Evolutionary conservation across 1,139 yeast species (phyloP).

Genomic region (Saccharomyces hybrid): DNA sequence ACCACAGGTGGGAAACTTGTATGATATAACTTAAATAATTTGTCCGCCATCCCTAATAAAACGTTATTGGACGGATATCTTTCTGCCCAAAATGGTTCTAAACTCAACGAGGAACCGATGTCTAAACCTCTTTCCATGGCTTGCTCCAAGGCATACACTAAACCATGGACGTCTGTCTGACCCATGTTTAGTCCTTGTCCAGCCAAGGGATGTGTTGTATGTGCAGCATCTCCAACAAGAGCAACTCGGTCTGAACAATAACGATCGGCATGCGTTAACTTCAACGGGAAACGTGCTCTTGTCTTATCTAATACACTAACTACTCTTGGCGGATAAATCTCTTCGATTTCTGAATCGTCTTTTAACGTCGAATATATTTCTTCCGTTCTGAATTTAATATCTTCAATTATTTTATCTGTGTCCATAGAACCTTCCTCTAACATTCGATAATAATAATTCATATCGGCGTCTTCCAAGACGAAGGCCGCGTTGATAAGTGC

Average conservation of each 20-base stretch:
- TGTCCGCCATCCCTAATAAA: conserved; percentile 82
- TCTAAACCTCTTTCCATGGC: conserved; percentile 78
- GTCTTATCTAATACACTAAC: conserved; percentile 51
- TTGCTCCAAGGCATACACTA: conserved; percentile 59
- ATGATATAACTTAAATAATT: conserved; percentile 79
- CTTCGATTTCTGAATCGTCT: conserved; percentile 41
- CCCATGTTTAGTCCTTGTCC: conserved; percentile 99
- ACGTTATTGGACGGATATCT: conserved; percentile 75
- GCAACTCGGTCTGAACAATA: conserved; percentile 82
- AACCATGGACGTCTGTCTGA: conserved; percentile 78
- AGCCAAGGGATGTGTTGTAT: conserved; percentile 92
- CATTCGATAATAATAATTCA: conserved; percentile 61
- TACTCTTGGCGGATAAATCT: conserved; percentile 60
- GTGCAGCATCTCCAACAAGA: conserved; percentile 95
- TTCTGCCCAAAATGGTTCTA: conserved; percentile 79
- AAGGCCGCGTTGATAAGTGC: conserved; percentile 79
- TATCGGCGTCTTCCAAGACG: conserved; percentile 66
- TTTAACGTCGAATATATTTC: conserved; percentile 36
- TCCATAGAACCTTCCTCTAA: conserved; percentile 36
- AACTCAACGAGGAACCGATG: conserved; percentile 65
- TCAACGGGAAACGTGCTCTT: conserved; percentile 84
- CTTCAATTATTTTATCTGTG: conserved; percentile 49
- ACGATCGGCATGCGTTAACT: conserved; percentile 82
- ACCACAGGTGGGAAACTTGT: conserved; percentile 71
- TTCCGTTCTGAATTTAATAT: conserved; percentile 65